Conservation (phyloP, 768 basidiomycete genomes). For the Boletus subcaerulescens region DNA sequence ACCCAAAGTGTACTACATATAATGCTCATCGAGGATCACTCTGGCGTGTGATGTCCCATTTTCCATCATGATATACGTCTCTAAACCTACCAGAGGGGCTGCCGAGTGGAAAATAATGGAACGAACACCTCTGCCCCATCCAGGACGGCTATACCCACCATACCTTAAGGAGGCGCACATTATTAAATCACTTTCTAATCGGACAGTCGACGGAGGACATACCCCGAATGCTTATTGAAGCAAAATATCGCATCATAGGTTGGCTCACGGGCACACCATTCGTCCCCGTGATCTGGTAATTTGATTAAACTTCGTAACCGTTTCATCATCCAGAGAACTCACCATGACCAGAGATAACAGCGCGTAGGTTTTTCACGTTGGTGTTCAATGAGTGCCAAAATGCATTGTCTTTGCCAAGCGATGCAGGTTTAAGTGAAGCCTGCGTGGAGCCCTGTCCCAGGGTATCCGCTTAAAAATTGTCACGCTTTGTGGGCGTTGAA, state of each 20-base stretch:
- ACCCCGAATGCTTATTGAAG: slow-evolving; percentile 77
- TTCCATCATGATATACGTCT: slow-evolving; percentile 67
- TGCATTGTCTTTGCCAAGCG: slow-evolving; percentile 46
- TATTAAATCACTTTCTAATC: neutral
- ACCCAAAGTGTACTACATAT: slow-evolving; percentile 26
- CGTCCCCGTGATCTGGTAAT: slow-evolving; percentile 65
- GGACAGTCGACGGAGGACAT: slow-evolving; percentile 1
- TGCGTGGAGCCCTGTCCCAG: slow-evolving; percentile 61
- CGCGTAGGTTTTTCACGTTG: slow-evolving; percentile 63
- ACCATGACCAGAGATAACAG: slow-evolving; percentile 73
- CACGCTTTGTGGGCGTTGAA: neutral
- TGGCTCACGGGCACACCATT: slow-evolving; percentile 73
- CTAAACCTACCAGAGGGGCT: slow-evolving; percentile 42
- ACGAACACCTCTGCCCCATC: slow-evolving; percentile 66
- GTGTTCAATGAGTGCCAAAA: slow-evolving; percentile 63
- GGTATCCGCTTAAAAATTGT: slow-evolving; percentile 43
- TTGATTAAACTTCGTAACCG: neutral
- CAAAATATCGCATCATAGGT: slow-evolving; percentile 65
- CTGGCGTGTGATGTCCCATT: slow-evolving; percentile 54
- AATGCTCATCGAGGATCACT: slow-evolving; percentile 47
- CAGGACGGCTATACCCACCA: slow-evolving; percentile 49
- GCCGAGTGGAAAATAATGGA: slow-evolving; percentile 57
- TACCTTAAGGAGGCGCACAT: slow-evolving; percentile 41
- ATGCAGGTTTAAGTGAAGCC: slow-evolving; percentile 39
- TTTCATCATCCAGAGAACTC: slow-evolving; percentile 2